phyloP scores from a whole-genome alignment of 345 rosid species.

The Arabis hirsuta region DNA sequence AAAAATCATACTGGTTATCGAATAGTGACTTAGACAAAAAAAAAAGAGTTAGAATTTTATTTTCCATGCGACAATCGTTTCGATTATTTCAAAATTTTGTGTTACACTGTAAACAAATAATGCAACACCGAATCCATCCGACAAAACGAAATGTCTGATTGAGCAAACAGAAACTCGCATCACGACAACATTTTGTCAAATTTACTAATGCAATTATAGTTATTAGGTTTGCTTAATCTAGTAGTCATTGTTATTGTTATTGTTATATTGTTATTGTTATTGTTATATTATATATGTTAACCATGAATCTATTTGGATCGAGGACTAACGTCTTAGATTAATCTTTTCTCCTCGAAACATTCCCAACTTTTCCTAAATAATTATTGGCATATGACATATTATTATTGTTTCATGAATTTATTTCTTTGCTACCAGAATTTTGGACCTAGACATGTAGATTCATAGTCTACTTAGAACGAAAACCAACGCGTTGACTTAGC shows the following conservation, averaged over 20 bases:
- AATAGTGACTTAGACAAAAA: neutral
- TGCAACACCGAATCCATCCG: neutral
- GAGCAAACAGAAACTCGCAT: neutral
- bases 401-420: too few species aligned
- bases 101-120: too few species aligned
- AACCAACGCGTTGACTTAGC: too few species aligned
- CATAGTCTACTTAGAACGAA: too few species aligned
- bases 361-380: too few species aligned
- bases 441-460: too few species aligned
- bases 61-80: neutral
- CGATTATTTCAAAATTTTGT: neutral
- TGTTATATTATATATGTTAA: too few species aligned
- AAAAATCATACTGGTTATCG: neutral
- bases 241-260: neutral
- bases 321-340: too few species aligned
- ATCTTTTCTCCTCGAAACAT: too few species aligned
- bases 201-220: neutral
- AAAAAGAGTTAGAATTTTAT: neutral
- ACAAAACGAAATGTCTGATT: slow-evolving; percentile 18
- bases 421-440: too few species aligned
- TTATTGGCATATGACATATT: too few species aligned
- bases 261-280: neutral
- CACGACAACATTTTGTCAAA: neutral
- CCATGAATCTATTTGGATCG: too few species aligned
- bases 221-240: neutral